A percentile compares a stretch with the other conserved stretches of the same genome.
phyloP scores from a whole-genome alignment of 805 yeast genomes.

The Wickerhamiella australiensis region DNA sequence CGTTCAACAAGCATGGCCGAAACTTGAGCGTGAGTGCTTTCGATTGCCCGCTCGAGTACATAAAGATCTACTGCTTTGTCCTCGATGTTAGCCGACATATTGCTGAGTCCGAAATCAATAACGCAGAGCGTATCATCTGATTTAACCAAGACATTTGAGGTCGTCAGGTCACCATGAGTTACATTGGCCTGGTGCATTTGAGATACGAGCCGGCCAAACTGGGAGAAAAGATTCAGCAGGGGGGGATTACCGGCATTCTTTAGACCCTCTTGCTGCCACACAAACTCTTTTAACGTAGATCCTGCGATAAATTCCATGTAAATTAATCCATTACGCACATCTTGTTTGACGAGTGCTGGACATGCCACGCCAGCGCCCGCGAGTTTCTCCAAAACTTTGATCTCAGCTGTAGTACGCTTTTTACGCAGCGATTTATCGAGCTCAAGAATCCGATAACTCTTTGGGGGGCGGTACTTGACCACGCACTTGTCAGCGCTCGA shows the following conservation, averaged over 20 bases:
- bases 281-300: slow-evolving; percentile 26
- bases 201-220: slow-evolving; percentile 41
- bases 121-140: slow-evolving; percentile 34
- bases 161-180: slow-evolving; percentile 89
- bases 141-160: slow-evolving; percentile 58
- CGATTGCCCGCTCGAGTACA: slow-evolving; percentile 82
- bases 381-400: slow-evolving; percentile 56
- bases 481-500: slow-evolving; percentile 34
- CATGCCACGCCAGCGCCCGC: slow-evolving; percentile 42
- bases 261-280: slow-evolving; percentile 26
- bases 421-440: slow-evolving; percentile 68
- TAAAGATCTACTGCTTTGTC: slow-evolving; percentile 97
- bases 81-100: slow-evolving; percentile 48
- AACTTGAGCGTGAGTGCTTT: slow-evolving; percentile 76
- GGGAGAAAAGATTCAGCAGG: slow-evolving; percentile 14
- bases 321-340: slow-evolving; percentile 62
- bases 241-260: slow-evolving; percentile 3
- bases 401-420: slow-evolving; percentile 74
- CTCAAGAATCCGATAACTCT: slow-evolving; percentile 77
- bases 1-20: slow-evolving; percentile 53
- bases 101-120: slow-evolving; percentile 87
- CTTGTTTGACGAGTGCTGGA: slow-evolving; percentile 67
- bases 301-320: slow-evolving; percentile 80
- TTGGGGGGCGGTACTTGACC: slow-evolving; percentile 76
- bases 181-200: slow-evolving; percentile 64